These are phyloP conservation scores for Cladosporium sp. DNA, from an alignment of 2,329 filamentous ascomycete species.

Conservation along the genomic window DNA sequence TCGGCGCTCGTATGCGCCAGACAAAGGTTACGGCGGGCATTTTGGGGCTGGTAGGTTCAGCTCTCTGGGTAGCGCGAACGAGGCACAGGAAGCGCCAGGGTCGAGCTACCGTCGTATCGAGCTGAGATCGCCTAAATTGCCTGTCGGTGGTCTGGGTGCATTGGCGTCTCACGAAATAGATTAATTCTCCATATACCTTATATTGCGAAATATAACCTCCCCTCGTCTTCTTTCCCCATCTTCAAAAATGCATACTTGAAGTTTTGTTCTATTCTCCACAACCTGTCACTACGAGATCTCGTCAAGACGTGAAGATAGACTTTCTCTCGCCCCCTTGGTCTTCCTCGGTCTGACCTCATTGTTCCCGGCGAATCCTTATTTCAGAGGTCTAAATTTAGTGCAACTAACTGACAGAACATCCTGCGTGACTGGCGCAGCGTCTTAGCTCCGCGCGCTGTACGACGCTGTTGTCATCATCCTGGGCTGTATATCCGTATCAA, in stretches of 20 bases:
- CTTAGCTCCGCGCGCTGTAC: neutral
- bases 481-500: neutral
- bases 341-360: neutral
- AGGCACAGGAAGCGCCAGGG: slow-evolving; percentile 13
- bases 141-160: neutral
- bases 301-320: neutral
- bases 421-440: neutral
- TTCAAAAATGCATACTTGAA: neutral
- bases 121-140: slow-evolving; percentile 5
- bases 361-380: neutral
- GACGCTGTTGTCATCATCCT: neutral
- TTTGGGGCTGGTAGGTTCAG: slow-evolving; percentile 20
- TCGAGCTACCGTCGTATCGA: slow-evolving; percentile 6
- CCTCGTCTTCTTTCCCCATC: neutral
- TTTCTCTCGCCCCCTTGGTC: neutral
- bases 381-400: neutral
- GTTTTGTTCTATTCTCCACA: neutral
- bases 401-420: neutral
- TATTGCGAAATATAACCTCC: neutral
- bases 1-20: slow-evolving; percentile 17
- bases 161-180: neutral
- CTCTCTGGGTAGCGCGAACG: slow-evolving; percentile 16
- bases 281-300: neutral
- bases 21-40: slow-evolving; percentile 19
- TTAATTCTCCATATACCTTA: neutral